Evolutionary conservation across 768 basidiomycete genomes (phyloP).

Genomic region (Candolleomyces efflorescens): DNA sequence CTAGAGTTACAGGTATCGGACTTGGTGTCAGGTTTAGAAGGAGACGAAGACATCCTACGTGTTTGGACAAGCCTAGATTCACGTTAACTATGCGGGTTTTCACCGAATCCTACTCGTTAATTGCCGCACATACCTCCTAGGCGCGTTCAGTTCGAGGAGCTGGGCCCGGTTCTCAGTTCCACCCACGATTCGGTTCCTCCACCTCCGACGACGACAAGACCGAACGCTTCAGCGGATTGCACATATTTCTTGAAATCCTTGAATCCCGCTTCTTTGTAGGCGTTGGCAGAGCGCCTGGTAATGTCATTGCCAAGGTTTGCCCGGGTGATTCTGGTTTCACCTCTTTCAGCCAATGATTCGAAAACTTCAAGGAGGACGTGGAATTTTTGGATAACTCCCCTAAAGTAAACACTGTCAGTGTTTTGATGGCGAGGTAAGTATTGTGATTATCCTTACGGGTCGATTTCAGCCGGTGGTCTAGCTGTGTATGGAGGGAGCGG

Average conservation of each 20-base stretch:
- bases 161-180: neutral
- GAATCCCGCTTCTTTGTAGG: constrained; percentile 28
- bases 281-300: constrained; percentile 1
- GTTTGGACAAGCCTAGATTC: constrained; percentile 53
- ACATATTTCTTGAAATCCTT: constrained; percentile 28
- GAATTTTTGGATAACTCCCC: neutral
- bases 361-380: constrained; percentile 4
- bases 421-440: neutral
- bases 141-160: neutral
- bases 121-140: neutral
- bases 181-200: constrained; percentile 10
- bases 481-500: no score
- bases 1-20: constrained; percentile 33
- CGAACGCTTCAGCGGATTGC: constrained; percentile 21
- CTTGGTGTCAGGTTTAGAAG: constrained; percentile 51
- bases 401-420: neutral
- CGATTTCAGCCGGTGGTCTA: neutral
- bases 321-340: neutral
- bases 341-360: neutral
- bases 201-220: constrained; percentile 16
- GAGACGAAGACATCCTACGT: constrained; percentile 51
- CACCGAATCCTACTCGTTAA: neutral
- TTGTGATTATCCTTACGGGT: neutral
- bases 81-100: constrained; percentile 2
- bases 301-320: constrained; percentile 5